Base-by-base conservation (phyloP, 768 basidiomycete species). In the Cystofilobasidium macerans region DNA sequence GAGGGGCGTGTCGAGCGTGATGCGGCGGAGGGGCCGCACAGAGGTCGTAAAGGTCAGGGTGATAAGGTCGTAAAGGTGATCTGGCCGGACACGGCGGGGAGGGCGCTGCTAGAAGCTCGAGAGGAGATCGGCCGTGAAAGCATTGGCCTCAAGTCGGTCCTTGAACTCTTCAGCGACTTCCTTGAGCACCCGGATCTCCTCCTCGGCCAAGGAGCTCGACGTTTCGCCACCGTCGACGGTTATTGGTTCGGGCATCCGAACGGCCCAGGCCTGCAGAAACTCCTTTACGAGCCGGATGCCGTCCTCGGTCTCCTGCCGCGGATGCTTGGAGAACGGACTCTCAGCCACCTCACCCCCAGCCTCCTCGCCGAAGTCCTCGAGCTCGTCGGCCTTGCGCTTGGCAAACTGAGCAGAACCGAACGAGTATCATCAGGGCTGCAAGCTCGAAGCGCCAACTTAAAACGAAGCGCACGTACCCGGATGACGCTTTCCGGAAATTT, bases 401-500 rank as follows among this genome's bases (percentile, higher is more conserved):
- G 89, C 93, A 54, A 90, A 82, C 89, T 90, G 72, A 40, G 26
- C 59, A 36, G 16, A 48, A 35, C 11, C 33, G 40, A 28, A 48
- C 0, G 16, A 20, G 35, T 24, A 26, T 63, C n/a, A n/a, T n/a
- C n/a, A n/a, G n/a, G n/a, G n/a, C n/a, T n/a, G n/a, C n/a, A n/a
- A n/a, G n/a, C n/a, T n/a, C n/a, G n/a, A n/a, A n/a, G n/a, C n/a
- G n/a, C n/a, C n/a, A n/a, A n/a, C 24, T 12, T n/a, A 20, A 57
- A 7, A 9, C 38, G n/a, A 2, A 14, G 47, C 11, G 24, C 14
- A 69, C 79, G 65, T 57, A 88, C 87, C 80, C 87, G 89, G 67
- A 98, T 83, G 14, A 98, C 93, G 69, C 85, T 87, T 68, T 93
- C 88, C 0, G 95, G 95, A 77, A 99, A 99, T 76, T 97, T 93